These are phyloP conservation scores for Penicillium longicatenatum DNA, from an alignment of 495 filamentous ascomycete species.

Conservation along the genomic window DNA sequence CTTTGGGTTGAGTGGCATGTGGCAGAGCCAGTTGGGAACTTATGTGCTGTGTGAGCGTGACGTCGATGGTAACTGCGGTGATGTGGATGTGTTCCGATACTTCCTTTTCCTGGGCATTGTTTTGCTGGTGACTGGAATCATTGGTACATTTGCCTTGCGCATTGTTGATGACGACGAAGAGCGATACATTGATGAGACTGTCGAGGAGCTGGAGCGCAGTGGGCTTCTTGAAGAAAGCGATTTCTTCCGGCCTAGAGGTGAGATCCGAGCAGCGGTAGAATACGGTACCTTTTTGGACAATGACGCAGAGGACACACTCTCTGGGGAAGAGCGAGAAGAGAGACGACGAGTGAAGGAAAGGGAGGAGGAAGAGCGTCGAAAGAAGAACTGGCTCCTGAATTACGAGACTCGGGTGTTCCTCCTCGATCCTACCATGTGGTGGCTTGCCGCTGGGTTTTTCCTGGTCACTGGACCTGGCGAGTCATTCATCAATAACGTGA, in stretches of 20 bases:
- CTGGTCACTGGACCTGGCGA: conserved; percentile 92
- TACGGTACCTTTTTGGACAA: conserved; percentile 57
- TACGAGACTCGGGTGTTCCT: conserved; percentile 83
- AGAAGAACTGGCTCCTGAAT: conserved; percentile 86
- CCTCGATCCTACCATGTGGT: conserved; percentile 91
- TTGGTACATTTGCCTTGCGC: conserved; percentile 71
- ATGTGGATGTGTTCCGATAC: conserved; percentile 82
- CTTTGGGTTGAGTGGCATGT: conserved; percentile 92
- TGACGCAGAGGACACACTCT: conserved; percentile 35
- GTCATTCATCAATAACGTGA: conserved; percentile 91
- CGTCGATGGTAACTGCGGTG: conserved; percentile 65
- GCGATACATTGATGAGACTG: conserved; percentile 82
- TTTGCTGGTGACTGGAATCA: conserved; percentile 66
- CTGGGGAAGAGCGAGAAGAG: conserved; percentile 50
- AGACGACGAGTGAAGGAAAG: conserved; percentile 49
- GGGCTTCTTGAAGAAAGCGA: conserved; percentile 75
- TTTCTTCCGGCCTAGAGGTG: conserved; percentile 54
- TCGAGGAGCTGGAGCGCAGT: conserved; percentile 81
- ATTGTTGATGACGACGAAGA: conserved; percentile 64
- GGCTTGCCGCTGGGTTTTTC: conserved; percentile 87
- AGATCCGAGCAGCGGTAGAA: conserved; percentile 34
- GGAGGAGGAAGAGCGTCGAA: conserved; percentile 66
- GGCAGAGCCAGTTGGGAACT: conserved; percentile 87
- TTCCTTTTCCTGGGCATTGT: conserved; percentile 78
- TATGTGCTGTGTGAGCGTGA: conserved; percentile 68